Percentiles rank a stretch among this genome's conserved stretches.
These are phyloP conservation scores for Fomitopsis serialis DNA, from an alignment of 768 basidiomycete genomes.

Conservation along the genomic window DNA sequence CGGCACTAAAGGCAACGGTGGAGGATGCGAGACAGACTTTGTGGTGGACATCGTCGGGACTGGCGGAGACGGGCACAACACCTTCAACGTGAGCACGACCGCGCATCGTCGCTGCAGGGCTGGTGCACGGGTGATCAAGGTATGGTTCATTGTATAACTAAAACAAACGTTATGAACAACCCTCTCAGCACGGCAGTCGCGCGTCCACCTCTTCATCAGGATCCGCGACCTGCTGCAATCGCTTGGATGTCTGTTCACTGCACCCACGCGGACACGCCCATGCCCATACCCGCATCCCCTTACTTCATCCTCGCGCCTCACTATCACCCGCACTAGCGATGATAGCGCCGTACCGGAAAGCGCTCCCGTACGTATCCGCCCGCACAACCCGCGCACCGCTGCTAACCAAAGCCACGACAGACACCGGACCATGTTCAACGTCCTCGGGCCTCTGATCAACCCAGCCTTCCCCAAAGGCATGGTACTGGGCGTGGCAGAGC, in stretches of 20 bases:
- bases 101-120: conserved; percentile 96
- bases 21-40: conserved; percentile 59
- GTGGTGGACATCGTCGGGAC: conserved; percentile 84
- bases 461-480: conserved; percentile 83
- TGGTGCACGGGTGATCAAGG: conserved; percentile 91
- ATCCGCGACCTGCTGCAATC: conserved; percentile 85
- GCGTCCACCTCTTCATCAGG: conserved; percentile 95
- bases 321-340: conserved; percentile 81
- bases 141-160: conserved; percentile 24
- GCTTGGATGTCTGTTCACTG: conserved; percentile 70
- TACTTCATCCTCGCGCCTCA: conserved; percentile 92
- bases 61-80: conserved; percentile 92
- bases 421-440: conserved; percentile 88
- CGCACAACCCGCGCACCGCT: not conserved
- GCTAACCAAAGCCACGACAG: not conserved
- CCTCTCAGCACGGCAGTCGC: conserved; percentile 71
- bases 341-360: conserved; percentile 79
- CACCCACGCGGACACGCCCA: conserved; percentile 56
- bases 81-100: conserved; percentile 95
- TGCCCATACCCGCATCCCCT: conserved; percentile 64
- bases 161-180: not conserved
- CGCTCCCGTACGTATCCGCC: conserved; percentile 58
- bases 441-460: conserved; percentile 91
- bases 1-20: conserved; percentile 61
- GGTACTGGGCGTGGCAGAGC: conserved; percentile 87